phyloP scores from a whole-genome alignment of 2,329 filamentous ascomycete species.

The Fonsecaea multimorphosa region DNA sequence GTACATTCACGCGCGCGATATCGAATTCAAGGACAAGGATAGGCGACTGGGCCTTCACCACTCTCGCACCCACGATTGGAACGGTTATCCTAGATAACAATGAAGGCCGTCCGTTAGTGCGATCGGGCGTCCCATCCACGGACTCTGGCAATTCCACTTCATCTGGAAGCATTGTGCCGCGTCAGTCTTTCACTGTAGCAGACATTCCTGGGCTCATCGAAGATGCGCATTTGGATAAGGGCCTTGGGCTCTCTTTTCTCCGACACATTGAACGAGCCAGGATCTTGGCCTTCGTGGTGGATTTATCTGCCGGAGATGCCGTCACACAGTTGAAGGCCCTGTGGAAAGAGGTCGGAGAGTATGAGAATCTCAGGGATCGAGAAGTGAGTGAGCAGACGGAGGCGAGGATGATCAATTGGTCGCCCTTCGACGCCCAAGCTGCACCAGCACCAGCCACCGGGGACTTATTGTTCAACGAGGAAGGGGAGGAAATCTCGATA shows the following conservation, averaged over 20 bases:
- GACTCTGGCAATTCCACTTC: neutral
- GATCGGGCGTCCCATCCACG: constrained; percentile 46
- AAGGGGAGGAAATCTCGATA: constrained; percentile 33
- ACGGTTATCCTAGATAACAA: constrained; percentile 92
- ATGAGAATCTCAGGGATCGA: constrained; percentile 79
- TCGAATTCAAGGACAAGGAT: constrained; percentile 88
- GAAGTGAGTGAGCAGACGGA: constrained; percentile 70
- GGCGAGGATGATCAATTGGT: constrained; percentile 63
- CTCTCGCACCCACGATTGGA: constrained; percentile 90
- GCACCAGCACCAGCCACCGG: constrained; percentile 1
- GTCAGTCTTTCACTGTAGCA: constrained; percentile 87
- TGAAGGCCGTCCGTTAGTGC: constrained; percentile 71
- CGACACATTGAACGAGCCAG: constrained; percentile 93
- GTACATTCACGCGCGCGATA: constrained; percentile 83
- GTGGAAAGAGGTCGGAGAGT: constrained; percentile 89
- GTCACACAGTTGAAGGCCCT: constrained; percentile 78
- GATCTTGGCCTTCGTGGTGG: constrained; percentile 91
- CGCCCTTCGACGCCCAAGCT: constrained; percentile 40
- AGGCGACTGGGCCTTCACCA: constrained; percentile 96
- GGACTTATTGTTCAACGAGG: constrained; percentile 29
- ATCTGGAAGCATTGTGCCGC: constrained; percentile 56
- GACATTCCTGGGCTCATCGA: constrained; percentile 95
- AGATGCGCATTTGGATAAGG: constrained; percentile 88
- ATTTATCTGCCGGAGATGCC: constrained; percentile 79
- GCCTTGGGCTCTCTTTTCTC: constrained; percentile 87